phyloP scores from a whole-genome alignment of 2,329 filamentous ascomycete species.

The Trichoderma citrinoviride region DNA sequence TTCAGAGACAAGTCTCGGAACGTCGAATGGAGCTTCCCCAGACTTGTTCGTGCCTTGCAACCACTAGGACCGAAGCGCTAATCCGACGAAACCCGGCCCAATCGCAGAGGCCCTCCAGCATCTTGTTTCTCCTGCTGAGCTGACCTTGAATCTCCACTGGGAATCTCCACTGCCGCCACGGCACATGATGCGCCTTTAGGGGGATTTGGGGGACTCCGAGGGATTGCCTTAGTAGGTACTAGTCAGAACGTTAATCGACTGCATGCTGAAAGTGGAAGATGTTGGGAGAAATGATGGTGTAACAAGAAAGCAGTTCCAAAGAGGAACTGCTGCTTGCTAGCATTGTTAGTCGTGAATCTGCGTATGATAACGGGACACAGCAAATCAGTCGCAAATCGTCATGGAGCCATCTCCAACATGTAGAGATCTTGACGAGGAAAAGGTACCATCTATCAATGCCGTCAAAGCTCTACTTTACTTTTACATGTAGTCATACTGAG shows the following conservation, averaged over 20 bases:
- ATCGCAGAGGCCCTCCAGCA: too few relatives aligned
- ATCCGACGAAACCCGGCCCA: constrained; percentile 33
- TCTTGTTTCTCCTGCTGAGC: neutral
- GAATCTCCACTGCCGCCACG: constrained; percentile 11
- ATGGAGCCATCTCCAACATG: too few relatives aligned
- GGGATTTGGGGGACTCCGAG: neutral
- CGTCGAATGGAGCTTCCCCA: constrained; percentile 24
- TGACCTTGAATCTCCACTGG: neutral
- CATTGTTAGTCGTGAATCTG: too few relatives aligned
- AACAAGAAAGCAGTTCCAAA: too few relatives aligned
- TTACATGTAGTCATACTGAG: neutral
- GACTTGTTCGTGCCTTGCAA: constrained; percentile 15
- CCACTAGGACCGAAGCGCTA: constrained; percentile 20
- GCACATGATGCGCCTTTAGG: constrained; percentile 14
- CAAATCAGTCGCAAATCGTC: too few relatives aligned
- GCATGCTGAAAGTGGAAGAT: constrained; percentile 10
- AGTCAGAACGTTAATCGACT: neutral
- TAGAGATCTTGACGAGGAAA: neutral
- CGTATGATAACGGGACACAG: too few relatives aligned
- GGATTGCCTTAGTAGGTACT: constrained; percentile 11
- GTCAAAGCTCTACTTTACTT: neutral
- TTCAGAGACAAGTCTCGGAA: too few relatives aligned
- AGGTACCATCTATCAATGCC: neutral
- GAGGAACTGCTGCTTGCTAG: too few relatives aligned
- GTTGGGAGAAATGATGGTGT: neutral